Base-by-base conservation (phyloP, 257 asterid species). In the Agastache rugosa region DNA sequence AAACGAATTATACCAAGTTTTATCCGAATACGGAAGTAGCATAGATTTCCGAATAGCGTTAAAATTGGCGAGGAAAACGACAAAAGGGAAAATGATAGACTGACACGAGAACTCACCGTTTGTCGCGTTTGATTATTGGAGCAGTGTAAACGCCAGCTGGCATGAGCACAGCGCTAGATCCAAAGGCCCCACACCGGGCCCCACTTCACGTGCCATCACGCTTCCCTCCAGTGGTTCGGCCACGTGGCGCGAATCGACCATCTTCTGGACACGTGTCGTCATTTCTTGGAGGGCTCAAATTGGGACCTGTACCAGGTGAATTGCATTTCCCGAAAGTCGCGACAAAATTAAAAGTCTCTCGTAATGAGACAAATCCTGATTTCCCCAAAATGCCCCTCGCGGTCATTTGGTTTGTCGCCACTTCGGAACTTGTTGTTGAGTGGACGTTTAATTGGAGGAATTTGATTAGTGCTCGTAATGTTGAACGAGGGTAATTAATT, bases 131-230 rank as follows among this genome's bases (percentile, higher is more conserved):
- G 72, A 37, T 65, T 20, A 65, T 42, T 66, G 53, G 23, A 44
- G 78, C 20, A 5, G 23, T 63, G 22, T 59, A 59, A 59, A 53
- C 7, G 50, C 78, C 80, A 65, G 86, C 90, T 85, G 87, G 84
- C 86, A 39, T 7, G 19, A 56, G 63, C 44, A 8, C 23, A 60
- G 70, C 78, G 75, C 63, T 77, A 23, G 77, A 82, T 82, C 85
- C 87, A 80, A 66, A 76, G 31, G 69, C 58, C 72, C 67, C 65
- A 42, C 44, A 2, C 20, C 4, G 60, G 84, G 83, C 3, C 83
- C 91, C 83, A 71, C 75, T 80, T 84, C 88, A 84, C 88, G 83
- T 86, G 87, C 81, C 75, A 65, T 37, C 83, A 81, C 27, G 74
- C 69, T n/a, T 14, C 69, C 11, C 20, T 16, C 48, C 64, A 34